phyloP scores from a whole-genome alignment of 768 basidiomycete genomes.

The Cystofilobasidium macerans region DNA sequence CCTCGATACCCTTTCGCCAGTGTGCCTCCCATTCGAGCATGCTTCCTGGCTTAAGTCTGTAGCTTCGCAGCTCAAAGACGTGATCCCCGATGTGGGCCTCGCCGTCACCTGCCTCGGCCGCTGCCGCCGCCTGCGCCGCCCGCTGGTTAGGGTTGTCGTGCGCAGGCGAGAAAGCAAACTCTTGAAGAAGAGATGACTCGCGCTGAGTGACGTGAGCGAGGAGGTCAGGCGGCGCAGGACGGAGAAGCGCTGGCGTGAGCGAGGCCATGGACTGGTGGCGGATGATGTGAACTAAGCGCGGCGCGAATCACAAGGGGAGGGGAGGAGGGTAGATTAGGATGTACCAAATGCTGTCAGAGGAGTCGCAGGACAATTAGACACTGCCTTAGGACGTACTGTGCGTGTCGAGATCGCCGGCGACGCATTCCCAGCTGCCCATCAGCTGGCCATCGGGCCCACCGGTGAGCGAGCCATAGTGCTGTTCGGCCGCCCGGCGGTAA shows the following conservation, averaged over 20 bases:
- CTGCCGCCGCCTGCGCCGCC: no score
- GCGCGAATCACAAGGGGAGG: not conserved
- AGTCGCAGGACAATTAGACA: not conserved
- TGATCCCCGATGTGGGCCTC: constrained; percentile 72
- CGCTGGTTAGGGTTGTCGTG: constrained; percentile 43
- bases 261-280: constrained; percentile 6
- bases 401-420: constrained; percentile 79
- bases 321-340: not conserved
- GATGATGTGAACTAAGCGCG: constrained; percentile 18
- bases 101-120: not conserved
- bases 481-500: constrained; percentile 77
- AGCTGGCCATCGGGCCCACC: constrained; percentile 45
- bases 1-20: constrained; percentile 91
- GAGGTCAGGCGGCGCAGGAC: constrained; percentile 34
- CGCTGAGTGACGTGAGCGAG: constrained; percentile 1
- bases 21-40: constrained; percentile 89
- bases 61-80: constrained; percentile 83
- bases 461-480: constrained; percentile 34
- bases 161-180: constrained; percentile 43
- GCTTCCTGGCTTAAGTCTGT: constrained; percentile 75
- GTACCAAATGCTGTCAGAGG: not conserved
- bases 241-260: constrained; percentile 12
- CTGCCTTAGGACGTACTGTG: constrained; percentile 50
- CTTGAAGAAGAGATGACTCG: constrained; percentile 26
- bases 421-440: constrained; percentile 84